These are phyloP conservation scores for Saturnispora zaruensis DNA, from an alignment of 805 yeast genomes.

Conservation along the genomic window DNA sequence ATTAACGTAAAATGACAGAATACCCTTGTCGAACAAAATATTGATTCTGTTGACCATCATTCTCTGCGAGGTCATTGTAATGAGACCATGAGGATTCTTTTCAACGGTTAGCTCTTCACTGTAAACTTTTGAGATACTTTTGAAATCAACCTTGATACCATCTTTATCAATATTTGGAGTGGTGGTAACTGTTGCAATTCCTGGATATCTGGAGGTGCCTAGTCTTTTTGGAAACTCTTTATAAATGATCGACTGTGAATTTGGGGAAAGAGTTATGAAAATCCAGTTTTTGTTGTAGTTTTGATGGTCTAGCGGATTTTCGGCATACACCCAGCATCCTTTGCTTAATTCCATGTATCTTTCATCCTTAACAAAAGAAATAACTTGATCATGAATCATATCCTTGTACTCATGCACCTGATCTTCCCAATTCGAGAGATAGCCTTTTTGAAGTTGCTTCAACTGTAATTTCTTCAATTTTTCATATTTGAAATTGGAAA, in stretches of 20 bases:
- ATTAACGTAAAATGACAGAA: constrained; percentile 60
- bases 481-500: constrained; percentile 30
- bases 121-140: constrained; percentile 42
- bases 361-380: constrained; percentile 67
- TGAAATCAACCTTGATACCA: constrained; percentile 42
- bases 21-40: constrained; percentile 13
- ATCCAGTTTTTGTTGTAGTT: constrained; percentile 23
- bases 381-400: constrained; percentile 46
- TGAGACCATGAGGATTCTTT: constrained; percentile 33
- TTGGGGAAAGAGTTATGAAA: constrained; percentile 59
- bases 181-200: constrained; percentile 1
- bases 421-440: constrained; percentile 35
- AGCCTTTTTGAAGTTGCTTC: constrained; percentile 30
- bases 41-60: constrained; percentile 24
- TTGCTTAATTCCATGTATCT: constrained; percentile 60
- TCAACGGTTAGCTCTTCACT: constrained; percentile 35
- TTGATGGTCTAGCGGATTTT: constrained; percentile 34
- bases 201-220: constrained; percentile 17
- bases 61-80: constrained; percentile 47
- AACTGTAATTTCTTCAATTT: constrained; percentile 51
- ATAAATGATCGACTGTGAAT: constrained; percentile 50
- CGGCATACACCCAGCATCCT: constrained; percentile 76
- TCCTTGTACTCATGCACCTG: constrained; percentile 42
- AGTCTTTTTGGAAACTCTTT: constrained; percentile 48
- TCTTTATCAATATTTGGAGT: constrained; percentile 56